phyloP scores from a whole-genome alignment of 192 early-diverging fungal genomes.

The Coemansia sp. region DNA sequence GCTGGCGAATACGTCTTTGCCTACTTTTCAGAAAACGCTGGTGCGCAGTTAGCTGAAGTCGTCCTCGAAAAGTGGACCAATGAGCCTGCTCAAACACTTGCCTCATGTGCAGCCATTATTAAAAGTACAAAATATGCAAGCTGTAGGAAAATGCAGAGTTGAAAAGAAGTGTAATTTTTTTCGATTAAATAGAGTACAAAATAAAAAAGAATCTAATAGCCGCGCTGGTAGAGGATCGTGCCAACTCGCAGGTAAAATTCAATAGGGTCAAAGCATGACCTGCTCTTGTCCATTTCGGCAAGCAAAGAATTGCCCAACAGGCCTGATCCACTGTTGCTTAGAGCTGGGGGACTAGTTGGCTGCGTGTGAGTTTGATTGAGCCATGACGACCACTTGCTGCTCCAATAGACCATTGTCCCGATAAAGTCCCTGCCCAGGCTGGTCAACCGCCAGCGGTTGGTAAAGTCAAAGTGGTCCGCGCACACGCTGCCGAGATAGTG shows the following conservation, averaged over 20 bases:
- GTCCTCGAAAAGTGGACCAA: background rate
- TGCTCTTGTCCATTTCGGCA: conserved; percentile 4
- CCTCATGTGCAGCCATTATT: background rate
- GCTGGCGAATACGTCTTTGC: conserved; percentile 10
- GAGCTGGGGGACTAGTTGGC: background rate
- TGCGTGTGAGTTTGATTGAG: conserved; percentile 9
- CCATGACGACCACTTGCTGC: conserved; percentile 50
- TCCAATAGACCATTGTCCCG: conserved; percentile 38
- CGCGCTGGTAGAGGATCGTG: conserved; percentile 65
- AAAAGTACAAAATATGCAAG: conserved; percentile 7
- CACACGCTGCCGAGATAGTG: conserved; percentile 76
- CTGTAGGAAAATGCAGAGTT: background rate
- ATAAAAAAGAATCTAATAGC: conserved; percentile 33
- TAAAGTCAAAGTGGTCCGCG: conserved; percentile 91
- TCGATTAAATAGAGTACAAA: conserved; percentile 3
- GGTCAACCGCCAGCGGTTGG: conserved; percentile 48
- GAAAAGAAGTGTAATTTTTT: background rate
- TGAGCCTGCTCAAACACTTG: background rate
- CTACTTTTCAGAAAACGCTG: background rate
- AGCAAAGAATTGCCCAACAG: background rate
- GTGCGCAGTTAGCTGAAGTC: background rate
- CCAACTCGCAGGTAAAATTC: conserved; percentile 74
- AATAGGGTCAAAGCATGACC: conserved; percentile 62
- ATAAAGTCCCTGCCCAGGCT: conserved; percentile 45
- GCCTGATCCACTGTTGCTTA: background rate